Conservation (phyloP, 139 green algal genomes). For the Chlorella sp. region DNA sequence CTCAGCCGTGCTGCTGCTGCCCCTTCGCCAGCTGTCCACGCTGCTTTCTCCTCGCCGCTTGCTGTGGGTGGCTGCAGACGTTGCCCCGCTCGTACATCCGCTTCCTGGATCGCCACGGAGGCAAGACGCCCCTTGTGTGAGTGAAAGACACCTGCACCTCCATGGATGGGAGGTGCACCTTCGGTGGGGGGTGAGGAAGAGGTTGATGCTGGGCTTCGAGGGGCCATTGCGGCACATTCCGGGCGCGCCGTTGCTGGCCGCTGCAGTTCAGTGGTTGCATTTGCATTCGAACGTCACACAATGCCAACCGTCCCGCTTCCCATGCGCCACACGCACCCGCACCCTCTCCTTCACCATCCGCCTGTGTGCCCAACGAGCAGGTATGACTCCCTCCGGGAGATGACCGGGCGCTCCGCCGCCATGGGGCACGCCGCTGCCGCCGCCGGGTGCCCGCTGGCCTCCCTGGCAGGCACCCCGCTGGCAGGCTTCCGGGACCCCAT, state of each 20-base stretch:
- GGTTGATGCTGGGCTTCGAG: not conserved
- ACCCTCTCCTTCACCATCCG: not conserved
- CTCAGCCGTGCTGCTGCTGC: not conserved
- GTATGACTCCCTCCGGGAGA: constrained; percentile 32
- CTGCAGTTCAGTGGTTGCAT: not conserved
- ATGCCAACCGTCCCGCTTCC: too few relatives aligned
- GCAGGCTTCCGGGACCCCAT: constrained; percentile 17
- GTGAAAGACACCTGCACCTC: not conserved
- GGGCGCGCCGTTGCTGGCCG: not conserved
- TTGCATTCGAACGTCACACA: not conserved
- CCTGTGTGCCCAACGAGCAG: not conserved
- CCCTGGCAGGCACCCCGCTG: constrained; percentile 50
- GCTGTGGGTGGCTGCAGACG: constrained; percentile 52
- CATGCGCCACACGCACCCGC: not conserved
- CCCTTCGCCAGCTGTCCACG: not conserved
- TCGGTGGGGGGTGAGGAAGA: too few relatives aligned
- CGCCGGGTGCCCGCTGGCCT: constrained; percentile 30
- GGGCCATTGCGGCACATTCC: not conserved
- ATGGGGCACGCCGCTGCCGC: not conserved
- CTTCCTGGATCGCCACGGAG: constrained; percentile 90
- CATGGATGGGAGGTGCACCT: not conserved
- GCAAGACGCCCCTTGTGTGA: constrained; percentile 46
- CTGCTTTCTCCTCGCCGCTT: not conserved
- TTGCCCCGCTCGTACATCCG: constrained; percentile 77
- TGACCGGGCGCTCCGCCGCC: not conserved